phyloP scores from a whole-genome alignment of 164 flowering plant genomes.

The Sedum album region DNA sequence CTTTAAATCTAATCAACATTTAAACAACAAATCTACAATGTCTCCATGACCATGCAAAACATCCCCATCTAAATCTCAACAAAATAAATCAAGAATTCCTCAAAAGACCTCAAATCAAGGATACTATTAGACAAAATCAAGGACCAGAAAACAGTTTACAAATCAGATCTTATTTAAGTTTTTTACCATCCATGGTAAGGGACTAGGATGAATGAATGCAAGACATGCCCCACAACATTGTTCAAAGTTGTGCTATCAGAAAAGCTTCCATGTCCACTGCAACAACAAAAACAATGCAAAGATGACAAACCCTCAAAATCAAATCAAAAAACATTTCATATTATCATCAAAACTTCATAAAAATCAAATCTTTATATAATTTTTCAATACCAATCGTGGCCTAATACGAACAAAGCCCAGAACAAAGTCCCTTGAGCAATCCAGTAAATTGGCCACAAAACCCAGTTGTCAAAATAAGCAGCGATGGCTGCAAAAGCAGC shows the following conservation, averaged over 20 bases:
- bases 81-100: background rate
- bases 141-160: background rate
- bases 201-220: conserved; percentile 74
- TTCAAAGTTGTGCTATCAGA: too few species aligned
- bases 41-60: background rate
- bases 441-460: too few species aligned
- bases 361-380: background rate
- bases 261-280: too few species aligned
- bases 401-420: too few species aligned
- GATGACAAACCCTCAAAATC: background rate
- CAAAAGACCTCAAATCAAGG: background rate
- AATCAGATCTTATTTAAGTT: background rate
- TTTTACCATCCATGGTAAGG: conserved; percentile 80
- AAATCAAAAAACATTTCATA: background rate
- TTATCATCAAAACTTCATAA: background rate
- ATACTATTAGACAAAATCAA: too few species aligned
- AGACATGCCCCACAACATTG: too few species aligned
- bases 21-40: background rate
- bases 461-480: too few species aligned
- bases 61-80: background rate
- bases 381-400: conserved; percentile 60
- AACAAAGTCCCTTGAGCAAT: too few species aligned
- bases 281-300: too few species aligned
- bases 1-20: background rate
- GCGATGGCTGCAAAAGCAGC: conserved; percentile 38